phyloP scores from a whole-genome alignment of 257 asterid genomes.

The Cynanchum wilfordii region DNA sequence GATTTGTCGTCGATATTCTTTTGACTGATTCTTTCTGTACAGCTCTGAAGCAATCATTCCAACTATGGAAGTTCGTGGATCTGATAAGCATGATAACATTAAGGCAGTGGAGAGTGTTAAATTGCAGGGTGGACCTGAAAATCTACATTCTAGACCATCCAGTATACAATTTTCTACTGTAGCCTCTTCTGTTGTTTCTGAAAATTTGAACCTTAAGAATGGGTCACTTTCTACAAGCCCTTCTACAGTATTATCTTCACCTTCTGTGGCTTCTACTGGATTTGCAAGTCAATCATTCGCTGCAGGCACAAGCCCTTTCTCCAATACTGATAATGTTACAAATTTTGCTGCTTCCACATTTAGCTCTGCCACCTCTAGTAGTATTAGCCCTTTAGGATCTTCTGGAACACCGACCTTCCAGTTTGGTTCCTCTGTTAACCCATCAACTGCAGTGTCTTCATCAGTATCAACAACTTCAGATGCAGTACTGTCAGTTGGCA shows the following conservation, averaged over 20 bases:
- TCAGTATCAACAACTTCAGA: conserved; percentile 21
- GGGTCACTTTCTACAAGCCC: conserved; percentile 32
- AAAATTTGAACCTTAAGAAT: conserved; percentile 15
- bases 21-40: conserved; percentile 23
- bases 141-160: conserved; percentile 23
- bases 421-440: conserved; percentile 34
- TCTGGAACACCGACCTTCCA: conserved; percentile 29
- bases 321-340: conserved; percentile 32
- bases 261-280: conserved; percentile 23
- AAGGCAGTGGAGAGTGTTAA: conserved; percentile 31
- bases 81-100: conserved; percentile 23
- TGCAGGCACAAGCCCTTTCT: conserved; percentile 20
- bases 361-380: conserved; percentile 22
- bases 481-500: conserved; percentile 30
- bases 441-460: conserved; percentile 24
- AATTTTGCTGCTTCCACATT: conserved; percentile 26
- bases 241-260: conserved; percentile 20
- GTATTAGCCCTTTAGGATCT: conserved; percentile 34
- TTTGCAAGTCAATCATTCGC: conserved; percentile 26
- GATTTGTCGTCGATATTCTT: neutral
- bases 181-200: conserved; percentile 9
- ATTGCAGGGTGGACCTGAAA: conserved; percentile 36
- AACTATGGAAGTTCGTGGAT: conserved; percentile 20
- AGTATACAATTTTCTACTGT: conserved; percentile 15
- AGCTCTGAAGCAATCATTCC: conserved; percentile 34